Conservation (phyloP, 805 yeast species). For the Starmerella powellii region DNA sequence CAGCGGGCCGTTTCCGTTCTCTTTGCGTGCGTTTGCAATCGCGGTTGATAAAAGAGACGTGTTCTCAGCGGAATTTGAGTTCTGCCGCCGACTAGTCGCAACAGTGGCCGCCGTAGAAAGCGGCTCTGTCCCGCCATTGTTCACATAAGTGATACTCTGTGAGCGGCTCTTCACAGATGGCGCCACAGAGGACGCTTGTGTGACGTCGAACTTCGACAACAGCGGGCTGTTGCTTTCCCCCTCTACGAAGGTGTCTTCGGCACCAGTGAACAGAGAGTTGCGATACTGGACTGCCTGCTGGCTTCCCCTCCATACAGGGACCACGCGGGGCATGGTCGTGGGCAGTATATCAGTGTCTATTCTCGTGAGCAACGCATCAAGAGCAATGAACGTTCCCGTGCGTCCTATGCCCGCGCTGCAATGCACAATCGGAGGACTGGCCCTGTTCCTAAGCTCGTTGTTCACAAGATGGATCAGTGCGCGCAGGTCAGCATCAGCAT, state of each 20-base stretch:
- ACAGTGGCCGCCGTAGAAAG: no score
- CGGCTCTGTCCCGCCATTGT: no score
- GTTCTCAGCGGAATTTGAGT: background rate
- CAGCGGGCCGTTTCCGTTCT: background rate
- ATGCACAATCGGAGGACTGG: conserved; percentile 60
- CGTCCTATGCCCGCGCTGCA: conserved; percentile 98
- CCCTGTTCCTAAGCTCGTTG: conserved; percentile 32
- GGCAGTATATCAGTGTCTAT: conserved; percentile 22
- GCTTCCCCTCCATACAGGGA: conserved; percentile 21
- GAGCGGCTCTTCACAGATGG: background rate
- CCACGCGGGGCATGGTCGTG: conserved; percentile 11
- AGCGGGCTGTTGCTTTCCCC: conserved; percentile 5
- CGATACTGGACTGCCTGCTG: conserved; percentile 13
- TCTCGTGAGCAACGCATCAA: conserved; percentile 39
- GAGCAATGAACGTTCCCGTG: conserved; percentile 76
- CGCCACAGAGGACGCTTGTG: conserved; percentile 6
- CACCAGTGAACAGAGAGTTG: conserved; percentile 19
- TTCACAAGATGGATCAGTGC: conserved; percentile 46
- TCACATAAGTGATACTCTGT: no score
- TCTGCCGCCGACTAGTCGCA: background rate
- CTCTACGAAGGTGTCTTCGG: conserved; percentile 4
- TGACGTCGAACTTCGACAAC: conserved; percentile 19
- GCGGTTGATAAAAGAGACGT: background rate
- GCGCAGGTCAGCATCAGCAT: conserved; percentile 32
- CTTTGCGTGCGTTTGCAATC: background rate